A percentile compares a stretch with the other conserved stretches of the same genome.
phyloP scores from a whole-genome alignment of 2,329 filamentous ascomycete species.

The Parascedosporium putredinis region DNA sequence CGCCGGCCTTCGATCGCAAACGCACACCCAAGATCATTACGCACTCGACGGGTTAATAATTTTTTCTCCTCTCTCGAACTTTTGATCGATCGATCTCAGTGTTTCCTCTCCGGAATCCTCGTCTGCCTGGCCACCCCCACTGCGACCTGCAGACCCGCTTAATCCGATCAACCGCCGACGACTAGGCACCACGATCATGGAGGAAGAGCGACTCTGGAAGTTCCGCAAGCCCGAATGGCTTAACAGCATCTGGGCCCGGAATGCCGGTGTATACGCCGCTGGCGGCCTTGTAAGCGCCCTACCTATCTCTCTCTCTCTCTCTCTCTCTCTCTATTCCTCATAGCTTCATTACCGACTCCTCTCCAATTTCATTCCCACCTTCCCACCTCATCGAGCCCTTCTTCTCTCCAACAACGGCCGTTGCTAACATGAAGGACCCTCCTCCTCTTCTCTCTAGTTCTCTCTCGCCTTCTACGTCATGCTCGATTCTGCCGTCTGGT shows the following conservation, averaged over 20 bases:
- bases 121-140: no score
- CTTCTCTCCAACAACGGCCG: not conserved
- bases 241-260: slow-evolving; percentile 53
- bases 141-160: no score
- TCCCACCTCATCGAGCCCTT: no score
- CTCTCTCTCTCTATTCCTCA: no score
- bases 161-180: not conserved
- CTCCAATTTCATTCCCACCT: not conserved
- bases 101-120: no score
- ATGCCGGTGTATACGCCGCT: slow-evolving; percentile 51
- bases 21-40: no score
- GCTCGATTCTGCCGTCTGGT: slow-evolving; percentile 59
- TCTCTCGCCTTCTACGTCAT: slow-evolving; percentile 59
- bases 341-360: no score
- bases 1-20: no score
- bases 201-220: slow-evolving; percentile 58
- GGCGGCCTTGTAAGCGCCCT: slow-evolving; percentile 47
- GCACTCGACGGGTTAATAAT: no score
- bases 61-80: no score
- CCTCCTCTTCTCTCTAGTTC: slow-evolving; percentile 34
- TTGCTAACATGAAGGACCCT: slow-evolving; percentile 8
- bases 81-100: no score
- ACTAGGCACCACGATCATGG: slow-evolving; percentile 31
- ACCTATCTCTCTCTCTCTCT: not conserved
- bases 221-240: slow-evolving; percentile 57